phyloP scores from a whole-genome alignment of 2,329 filamentous ascomycete species.

The Curvularia eragrostidis region DNA sequence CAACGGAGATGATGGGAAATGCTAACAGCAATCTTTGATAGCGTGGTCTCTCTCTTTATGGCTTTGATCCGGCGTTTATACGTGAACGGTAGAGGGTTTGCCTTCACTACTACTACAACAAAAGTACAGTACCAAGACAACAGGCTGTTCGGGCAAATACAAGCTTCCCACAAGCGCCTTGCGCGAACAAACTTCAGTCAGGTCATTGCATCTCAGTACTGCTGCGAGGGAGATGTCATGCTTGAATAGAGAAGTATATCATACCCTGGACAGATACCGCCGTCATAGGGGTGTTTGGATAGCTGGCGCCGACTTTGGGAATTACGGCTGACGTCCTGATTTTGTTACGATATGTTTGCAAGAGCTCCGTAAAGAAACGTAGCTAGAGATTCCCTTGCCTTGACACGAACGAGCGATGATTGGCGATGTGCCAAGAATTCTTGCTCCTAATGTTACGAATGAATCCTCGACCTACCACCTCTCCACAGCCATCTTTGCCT shows the following conservation, averaged over 20 bases:
- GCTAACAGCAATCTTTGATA: slow-evolving; percentile 11
- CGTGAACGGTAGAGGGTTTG: slow-evolving; percentile 8
- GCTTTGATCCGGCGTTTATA: slow-evolving; percentile 30
- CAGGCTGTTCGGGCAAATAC: no score
- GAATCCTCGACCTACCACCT: slow-evolving; percentile 10
- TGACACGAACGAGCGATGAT: neutral
- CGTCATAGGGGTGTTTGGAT: neutral
- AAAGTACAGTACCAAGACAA: no score
- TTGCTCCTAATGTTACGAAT: neutral
- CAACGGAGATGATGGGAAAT: neutral
- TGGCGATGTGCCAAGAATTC: slow-evolving; percentile 1
- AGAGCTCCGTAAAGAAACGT: neutral
- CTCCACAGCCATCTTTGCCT: slow-evolving; percentile 3
- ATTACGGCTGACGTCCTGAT: neutral
- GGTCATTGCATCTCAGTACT: no score
- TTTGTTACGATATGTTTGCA: neutral
- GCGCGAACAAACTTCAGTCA: no score
- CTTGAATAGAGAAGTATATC: neutral
- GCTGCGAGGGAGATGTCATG: neutral
- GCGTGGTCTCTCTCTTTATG: slow-evolving; percentile 35
- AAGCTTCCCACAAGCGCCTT: no score
- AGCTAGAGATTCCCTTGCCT: neutral
- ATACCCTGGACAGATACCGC: neutral
- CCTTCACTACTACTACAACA: no score
- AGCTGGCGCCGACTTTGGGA: no score